Percentiles rank a stretch among this genome's conserved stretches.
These are phyloP conservation scores for Spinellus fusiger DNA, from an alignment of 192 early-diverging fungal genomes.

Conservation along the genomic window DNA sequence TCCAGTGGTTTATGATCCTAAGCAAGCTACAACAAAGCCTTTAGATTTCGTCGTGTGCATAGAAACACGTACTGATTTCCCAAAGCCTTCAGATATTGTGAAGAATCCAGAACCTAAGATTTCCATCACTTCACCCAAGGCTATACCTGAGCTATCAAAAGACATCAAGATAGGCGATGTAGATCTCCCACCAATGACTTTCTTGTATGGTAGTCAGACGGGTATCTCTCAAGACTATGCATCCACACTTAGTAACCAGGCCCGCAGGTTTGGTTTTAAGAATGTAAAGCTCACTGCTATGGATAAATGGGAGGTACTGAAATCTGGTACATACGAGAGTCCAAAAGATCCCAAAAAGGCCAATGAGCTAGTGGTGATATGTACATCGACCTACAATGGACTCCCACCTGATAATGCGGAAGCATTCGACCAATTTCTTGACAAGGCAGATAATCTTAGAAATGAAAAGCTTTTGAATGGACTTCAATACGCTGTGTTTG, in stretches of 20 bases:
- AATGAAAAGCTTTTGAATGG: slow-evolving; percentile 28
- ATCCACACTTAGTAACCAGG: slow-evolving; percentile 29
- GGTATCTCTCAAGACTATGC: slow-evolving; percentile 50
- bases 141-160: background rate
- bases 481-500: slow-evolving; percentile 48
- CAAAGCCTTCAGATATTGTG: slow-evolving; percentile 16
- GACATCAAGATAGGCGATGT: background rate
- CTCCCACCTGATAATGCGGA: slow-evolving; percentile 47
- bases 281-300: slow-evolving; percentile 19
- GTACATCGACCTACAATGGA: slow-evolving; percentile 31
- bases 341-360: background rate
- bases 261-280: slow-evolving; percentile 35
- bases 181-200: slow-evolving; percentile 31
- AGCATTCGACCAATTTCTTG: slow-evolving; percentile 30
- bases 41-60: slow-evolving; percentile 27
- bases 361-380: slow-evolving; percentile 22
- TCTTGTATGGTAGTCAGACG: slow-evolving; percentile 52
- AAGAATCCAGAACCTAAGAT: background rate
- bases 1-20: slow-evolving; percentile 23
- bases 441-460: slow-evolving; percentile 11
- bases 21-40: slow-evolving; percentile 30
- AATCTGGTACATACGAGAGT: slow-evolving; percentile 14
- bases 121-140: background rate
- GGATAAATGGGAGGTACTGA: slow-evolving; percentile 36
- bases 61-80: slow-evolving; percentile 24